A percentile compares a stretch with the other conserved stretches of the same genome.
These are phyloP conservation scores for Diaporthe ilicicola DNA, from an alignment of 2,329 filamentous ascomycete species.

Conservation along the genomic window DNA sequence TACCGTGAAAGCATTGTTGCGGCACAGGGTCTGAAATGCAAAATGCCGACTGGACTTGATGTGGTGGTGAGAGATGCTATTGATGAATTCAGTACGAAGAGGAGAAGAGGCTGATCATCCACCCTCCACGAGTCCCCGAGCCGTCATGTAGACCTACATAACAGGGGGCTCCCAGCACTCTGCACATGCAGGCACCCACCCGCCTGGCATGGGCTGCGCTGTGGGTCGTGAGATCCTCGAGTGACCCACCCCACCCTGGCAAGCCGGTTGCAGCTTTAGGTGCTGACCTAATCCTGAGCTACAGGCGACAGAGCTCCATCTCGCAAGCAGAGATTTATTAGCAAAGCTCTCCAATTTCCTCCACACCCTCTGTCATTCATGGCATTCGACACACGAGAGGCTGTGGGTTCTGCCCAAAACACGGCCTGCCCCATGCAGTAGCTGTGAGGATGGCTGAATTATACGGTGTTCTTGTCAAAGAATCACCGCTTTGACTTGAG, in stretches of 20 bases:
- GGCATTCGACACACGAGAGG: neutral
- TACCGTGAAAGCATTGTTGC: slow-evolving; percentile 36
- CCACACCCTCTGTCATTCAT: neutral
- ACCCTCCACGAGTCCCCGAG: neutral
- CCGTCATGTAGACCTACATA: neutral
- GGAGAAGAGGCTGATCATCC: neutral
- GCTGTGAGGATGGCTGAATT: neutral
- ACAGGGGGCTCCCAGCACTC: neutral
- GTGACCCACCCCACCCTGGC: neutral
- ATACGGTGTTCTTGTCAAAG: neutral
- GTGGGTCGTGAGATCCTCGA: slow-evolving; percentile 9
- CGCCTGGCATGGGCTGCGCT: neutral
- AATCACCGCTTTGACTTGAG: too few relatives aligned
- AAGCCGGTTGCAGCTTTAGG: neutral
- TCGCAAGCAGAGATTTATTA: slow-evolving; percentile 3
- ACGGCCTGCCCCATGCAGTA: too few relatives aligned
- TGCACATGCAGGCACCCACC: slow-evolving; percentile 13
- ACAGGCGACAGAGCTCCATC: neutral
- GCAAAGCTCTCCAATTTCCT: neutral
- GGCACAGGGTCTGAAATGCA: neutral
- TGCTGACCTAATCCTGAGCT: slow-evolving; percentile 9
- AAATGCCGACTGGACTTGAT: neutral
- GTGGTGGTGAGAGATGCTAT: neutral
- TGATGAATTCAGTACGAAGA: neutral
- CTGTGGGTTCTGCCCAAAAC: neutral